These are phyloP conservation scores for Amesomyces nigricolor DNA, from an alignment of 2,329 filamentous ascomycete species.

Conservation along the genomic window DNA sequence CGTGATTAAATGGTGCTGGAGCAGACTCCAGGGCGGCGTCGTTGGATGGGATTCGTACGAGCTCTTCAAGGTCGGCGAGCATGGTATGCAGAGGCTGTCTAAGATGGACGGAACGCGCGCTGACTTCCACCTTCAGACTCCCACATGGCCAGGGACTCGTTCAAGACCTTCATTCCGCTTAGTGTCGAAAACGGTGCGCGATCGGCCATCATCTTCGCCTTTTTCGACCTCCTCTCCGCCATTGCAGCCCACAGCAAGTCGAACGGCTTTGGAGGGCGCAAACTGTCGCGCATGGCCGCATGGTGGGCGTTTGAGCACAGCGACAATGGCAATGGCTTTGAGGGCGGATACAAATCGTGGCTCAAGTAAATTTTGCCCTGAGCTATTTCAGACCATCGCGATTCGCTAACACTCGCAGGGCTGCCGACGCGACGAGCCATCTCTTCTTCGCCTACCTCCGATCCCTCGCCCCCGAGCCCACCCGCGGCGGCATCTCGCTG, in stretches of 20 bases:
- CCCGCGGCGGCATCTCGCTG: slow-evolving; percentile 71
- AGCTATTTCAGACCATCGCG: background rate
- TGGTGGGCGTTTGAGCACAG: slow-evolving; percentile 98
- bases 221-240: slow-evolving; percentile 88
- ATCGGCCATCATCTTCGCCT: slow-evolving; percentile 87
- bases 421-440: slow-evolving; percentile 92
- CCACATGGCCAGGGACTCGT: slow-evolving; percentile 83
- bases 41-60: slow-evolving; percentile 98
- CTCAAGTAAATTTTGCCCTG: slow-evolving; percentile 53
- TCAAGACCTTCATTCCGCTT: slow-evolving; percentile 92
- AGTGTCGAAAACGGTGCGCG: slow-evolving; percentile 84
- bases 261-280: slow-evolving; percentile 88
- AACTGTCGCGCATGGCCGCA: slow-evolving; percentile 88
- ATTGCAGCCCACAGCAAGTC: slow-evolving; percentile 88
- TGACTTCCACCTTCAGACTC: slow-evolving; percentile 59
- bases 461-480: slow-evolving; percentile 77
- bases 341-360: slow-evolving; percentile 90
- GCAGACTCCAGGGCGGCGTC: slow-evolving; percentile 79
- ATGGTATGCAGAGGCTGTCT: slow-evolving; percentile 51
- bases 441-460: slow-evolving; percentile 96
- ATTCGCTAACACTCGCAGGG: slow-evolving; percentile 46
- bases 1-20: slow-evolving; percentile 98
- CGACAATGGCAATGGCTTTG: slow-evolving; percentile 85
- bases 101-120: background rate
- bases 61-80: slow-evolving; percentile 88